Evolutionary conservation across 164 flowering plant genomes (phyloP).

Genomic region (Paratinospora sagittata): DNA sequence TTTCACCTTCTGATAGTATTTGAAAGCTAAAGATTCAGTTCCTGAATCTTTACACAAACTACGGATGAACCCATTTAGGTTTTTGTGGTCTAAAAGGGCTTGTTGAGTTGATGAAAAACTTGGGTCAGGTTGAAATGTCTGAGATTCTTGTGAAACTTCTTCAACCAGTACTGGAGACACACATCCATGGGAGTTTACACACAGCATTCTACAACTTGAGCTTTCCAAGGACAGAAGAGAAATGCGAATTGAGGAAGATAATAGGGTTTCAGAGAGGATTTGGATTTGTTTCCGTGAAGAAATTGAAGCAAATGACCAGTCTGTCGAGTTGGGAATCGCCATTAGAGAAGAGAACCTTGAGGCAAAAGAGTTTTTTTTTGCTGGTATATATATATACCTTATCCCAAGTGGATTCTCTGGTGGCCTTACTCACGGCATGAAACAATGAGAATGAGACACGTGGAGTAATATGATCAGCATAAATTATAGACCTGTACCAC

Average conservation of each 20-base stretch:
- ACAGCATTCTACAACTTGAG: constrained; percentile 15
- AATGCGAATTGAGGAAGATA: constrained; percentile 8
- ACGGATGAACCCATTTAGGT: constrained; percentile 31
- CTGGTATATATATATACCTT: constrained; percentile 23
- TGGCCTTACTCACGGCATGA: neutral
- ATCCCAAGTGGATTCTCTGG: constrained; percentile 22
- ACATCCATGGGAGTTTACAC: constrained; percentile 20
- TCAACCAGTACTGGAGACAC: constrained; percentile 26
- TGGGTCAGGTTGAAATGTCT: constrained; percentile 6
- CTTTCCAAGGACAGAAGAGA: constrained; percentile 7
- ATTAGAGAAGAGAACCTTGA: constrained; percentile 14
- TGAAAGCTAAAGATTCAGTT: constrained; percentile 35
- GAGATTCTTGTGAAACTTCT: constrained; percentile 21
- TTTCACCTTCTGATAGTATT: constrained; percentile 52
- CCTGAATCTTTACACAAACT: constrained; percentile 36
- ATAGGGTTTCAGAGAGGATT: constrained; percentile 9
- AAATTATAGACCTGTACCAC: too few relatives aligned
- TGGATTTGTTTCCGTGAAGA: constrained; percentile 13
- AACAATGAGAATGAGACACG: constrained; percentile 25
- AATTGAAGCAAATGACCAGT: constrained; percentile 26
- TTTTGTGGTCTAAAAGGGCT: constrained; percentile 5
- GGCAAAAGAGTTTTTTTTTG: neutral
- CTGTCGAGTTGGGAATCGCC: constrained; percentile 34
- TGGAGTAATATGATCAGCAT: constrained; percentile 15
- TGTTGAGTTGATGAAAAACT: constrained; percentile 7